A percentile compares a stretch with the other conserved stretches of the same genome.
Conservation (phyloP, 345 rosid genomes). For the Fremontodendron californicum region DNA sequence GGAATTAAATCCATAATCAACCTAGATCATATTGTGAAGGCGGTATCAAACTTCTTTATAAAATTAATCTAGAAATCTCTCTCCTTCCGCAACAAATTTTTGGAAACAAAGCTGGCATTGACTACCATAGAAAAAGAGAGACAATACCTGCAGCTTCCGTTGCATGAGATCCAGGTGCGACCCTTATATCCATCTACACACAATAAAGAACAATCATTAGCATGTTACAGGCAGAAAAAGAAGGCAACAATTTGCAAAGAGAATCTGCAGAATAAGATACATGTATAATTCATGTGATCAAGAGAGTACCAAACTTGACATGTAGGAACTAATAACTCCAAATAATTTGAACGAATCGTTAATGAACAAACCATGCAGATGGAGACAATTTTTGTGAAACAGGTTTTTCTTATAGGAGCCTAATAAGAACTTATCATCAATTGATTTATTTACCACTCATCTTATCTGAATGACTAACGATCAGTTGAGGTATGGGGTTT, state of each 20-base stretch:
- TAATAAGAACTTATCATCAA: not conserved
- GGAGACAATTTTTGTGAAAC: not conserved
- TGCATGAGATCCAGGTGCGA: slow-evolving; percentile 92
- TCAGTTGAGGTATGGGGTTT: not conserved
- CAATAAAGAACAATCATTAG: not conserved
- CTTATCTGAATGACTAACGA: slow-evolving; percentile 3
- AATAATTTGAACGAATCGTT: not conserved
- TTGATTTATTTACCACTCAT: not conserved
- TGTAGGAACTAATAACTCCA: not conserved
- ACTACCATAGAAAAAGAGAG: not conserved
- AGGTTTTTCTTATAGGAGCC: not conserved
- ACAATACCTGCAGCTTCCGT: slow-evolving; percentile 74
- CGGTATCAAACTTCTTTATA: not conserved
- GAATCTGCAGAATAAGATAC: not conserved
- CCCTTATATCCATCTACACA: slow-evolving; percentile 76
- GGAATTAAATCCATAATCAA: too few species aligned
- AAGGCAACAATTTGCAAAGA: not conserved
- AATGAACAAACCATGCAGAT: not conserved
- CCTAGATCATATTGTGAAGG: not conserved
- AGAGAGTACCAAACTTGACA: not conserved
- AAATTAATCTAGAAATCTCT: not conserved
- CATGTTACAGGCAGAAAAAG: not conserved
- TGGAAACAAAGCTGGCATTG: not conserved
- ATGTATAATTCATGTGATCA: not conserved
- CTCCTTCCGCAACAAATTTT: not conserved